Base-by-base conservation (phyloP, 2,329 filamentous ascomycete species). In the Gaeumannomyces tritici region DNA sequence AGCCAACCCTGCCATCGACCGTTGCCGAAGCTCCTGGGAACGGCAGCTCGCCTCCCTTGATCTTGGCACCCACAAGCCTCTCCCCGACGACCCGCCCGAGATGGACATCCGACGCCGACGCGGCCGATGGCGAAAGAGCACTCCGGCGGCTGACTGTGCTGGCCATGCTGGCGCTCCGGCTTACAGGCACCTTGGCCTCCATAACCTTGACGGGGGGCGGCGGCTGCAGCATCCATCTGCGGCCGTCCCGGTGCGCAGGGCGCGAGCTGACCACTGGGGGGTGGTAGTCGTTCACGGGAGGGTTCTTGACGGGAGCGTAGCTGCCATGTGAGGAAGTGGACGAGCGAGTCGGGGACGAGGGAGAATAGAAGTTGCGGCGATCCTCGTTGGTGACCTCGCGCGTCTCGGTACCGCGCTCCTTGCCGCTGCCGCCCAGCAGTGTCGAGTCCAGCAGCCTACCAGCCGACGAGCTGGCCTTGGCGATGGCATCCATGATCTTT, bases 191-290 rank as follows among this genome's bases (percentile, higher is more conserved):
- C 72, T 93, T 95, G 67, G 92, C 93, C 66, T 89, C 89, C 93
- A 97, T 97, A 64, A 96, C 81, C 72, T 89, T 92, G 63, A 93
- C 91, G 42, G 88, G 85, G n/a, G 93, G 93, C 1, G 92, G 91
- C 2, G 93, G 93, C 70, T 96, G 91, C 61, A 96, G 79, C 92
- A 97, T 96, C 93, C 93, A 97, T 70, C 82, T 83, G 62, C 89
- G 88, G 64, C 90, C 91, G 62, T 86, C 85, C 70, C 79, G 85
- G 71, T 84, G 86, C 51, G 80, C 82, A 18, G 87, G 89, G 63
- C 84, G 89, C 74, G 86, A 90, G 73, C 85, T 91, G 64, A 95
- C 89, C 61, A 96, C 88, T 3, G 91, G 91, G 6, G 91, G 90
- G 71, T 96, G 90, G 63, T 93, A 84, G 65, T 96, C 90, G 75